phyloP scores from a whole-genome alignment of 2,329 filamentous ascomycete genomes.

The Xylariaceae sp. region DNA sequence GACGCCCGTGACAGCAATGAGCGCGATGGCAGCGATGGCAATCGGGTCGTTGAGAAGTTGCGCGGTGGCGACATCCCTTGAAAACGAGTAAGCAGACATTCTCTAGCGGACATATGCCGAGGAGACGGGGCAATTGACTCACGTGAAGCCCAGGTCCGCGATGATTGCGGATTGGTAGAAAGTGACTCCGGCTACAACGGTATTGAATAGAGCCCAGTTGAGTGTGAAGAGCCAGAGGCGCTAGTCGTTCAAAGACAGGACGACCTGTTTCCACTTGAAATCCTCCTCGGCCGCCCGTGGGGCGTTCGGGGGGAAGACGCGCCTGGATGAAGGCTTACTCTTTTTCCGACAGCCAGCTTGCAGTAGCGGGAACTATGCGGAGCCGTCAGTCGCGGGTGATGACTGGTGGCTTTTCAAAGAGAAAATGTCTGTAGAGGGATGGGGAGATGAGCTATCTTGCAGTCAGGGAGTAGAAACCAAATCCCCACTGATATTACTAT shows the following conservation, averaged over 20 bases:
- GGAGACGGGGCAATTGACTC: too few species aligned
- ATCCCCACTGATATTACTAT: slow-evolving; percentile 41
- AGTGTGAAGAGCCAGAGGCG: slow-evolving; percentile 41
- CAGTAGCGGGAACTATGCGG: slow-evolving; percentile 28
- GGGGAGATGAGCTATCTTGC: too few species aligned
- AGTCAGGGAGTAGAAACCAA: slow-evolving; percentile 51
- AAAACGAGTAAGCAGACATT: too few species aligned
- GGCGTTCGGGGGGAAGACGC: slow-evolving; percentile 35
- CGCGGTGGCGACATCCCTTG: slow-evolving; percentile 39
- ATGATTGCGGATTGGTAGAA: slow-evolving; percentile 40
- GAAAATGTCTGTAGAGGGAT: too few species aligned
- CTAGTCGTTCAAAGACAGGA: slow-evolving; percentile 33
- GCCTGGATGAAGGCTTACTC: slow-evolving; percentile 41
- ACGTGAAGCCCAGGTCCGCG: slow-evolving; percentile 38
- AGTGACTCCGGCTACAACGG: slow-evolving; percentile 39
- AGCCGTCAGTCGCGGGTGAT: too few species aligned
- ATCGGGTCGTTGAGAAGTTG: slow-evolving; percentile 47
- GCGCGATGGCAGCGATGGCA: slow-evolving; percentile 34
- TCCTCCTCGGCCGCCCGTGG: slow-evolving; percentile 35
- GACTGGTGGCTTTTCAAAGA: too few species aligned
- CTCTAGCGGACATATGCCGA: too few species aligned
- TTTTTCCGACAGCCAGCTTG: slow-evolving; percentile 28
- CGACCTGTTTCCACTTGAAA: slow-evolving; percentile 37
- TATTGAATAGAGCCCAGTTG: slow-evolving; percentile 45
- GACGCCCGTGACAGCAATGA: slow-evolving; percentile 38